A percentile compares a stretch with the other conserved stretches of the same genome.
Conservation (phyloP, 768 basidiomycete genomes). For the Termitomyces sp. region DNA sequence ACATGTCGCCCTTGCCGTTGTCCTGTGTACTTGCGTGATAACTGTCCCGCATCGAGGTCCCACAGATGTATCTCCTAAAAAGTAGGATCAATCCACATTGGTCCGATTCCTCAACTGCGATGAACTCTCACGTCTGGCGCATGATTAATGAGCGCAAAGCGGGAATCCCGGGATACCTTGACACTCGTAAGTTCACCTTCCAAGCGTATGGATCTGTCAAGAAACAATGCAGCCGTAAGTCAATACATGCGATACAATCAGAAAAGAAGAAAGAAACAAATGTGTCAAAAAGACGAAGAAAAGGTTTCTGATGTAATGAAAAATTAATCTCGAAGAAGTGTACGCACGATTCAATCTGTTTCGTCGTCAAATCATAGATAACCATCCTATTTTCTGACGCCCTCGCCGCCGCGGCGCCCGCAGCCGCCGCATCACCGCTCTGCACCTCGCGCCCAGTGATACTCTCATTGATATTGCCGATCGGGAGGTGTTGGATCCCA, state of each 20-base stretch:
- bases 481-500: constrained; percentile 45
- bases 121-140: constrained; percentile 71
- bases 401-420: constrained; percentile 31
- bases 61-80: constrained; percentile 88
- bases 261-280: not conserved
- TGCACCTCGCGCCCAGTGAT: constrained; percentile 17
- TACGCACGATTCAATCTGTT: constrained; percentile 66
- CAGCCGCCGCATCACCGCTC: constrained; percentile 16
- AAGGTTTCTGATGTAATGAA: not conserved
- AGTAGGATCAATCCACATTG: constrained; percentile 15
- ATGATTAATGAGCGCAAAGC: constrained; percentile 83
- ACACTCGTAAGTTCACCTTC: constrained; percentile 88
- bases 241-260: constrained; percentile 1
- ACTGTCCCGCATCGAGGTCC: constrained; percentile 68
- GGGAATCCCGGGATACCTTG: constrained; percentile 82
- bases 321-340: not conserved
- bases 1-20: constrained; percentile 83
- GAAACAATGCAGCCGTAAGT: constrained; percentile 9
- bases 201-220: constrained; percentile 56
- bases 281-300: not conserved
- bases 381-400: constrained; percentile 63
- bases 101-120: constrained; percentile 8
- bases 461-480: constrained; percentile 21
- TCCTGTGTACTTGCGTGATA: constrained; percentile 81
- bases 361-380: constrained; percentile 72